Evolutionary conservation across 257 asterid species (phyloP).

Genomic region (Nicotiana paniculata): DNA sequence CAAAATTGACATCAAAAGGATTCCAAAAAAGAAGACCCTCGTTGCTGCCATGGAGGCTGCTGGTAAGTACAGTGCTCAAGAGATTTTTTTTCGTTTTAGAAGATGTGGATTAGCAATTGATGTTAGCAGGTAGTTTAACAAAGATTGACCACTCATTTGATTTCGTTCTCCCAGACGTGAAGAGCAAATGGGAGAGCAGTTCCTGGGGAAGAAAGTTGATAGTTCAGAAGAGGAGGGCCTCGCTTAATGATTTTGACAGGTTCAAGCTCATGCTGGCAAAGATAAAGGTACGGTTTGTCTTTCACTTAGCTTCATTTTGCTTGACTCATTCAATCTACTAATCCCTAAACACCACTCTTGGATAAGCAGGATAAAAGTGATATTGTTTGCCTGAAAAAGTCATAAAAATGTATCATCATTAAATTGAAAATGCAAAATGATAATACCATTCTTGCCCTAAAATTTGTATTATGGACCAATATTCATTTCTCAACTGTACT

Average conservation of each 20-base stretch:
- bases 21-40: constrained; percentile 20
- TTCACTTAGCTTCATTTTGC: background rate
- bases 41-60: constrained; percentile 30
- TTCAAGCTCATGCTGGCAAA: constrained; percentile 28
- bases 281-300: constrained; percentile 17
- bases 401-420: background rate
- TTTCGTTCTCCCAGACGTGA: constrained; percentile 12
- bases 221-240: constrained; percentile 24
- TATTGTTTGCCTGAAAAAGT: background rate
- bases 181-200: constrained; percentile 27
- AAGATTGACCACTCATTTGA: background rate
- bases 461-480: background rate
- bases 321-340: background rate
- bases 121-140: background rate
- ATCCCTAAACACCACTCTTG: background rate
- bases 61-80: constrained; percentile 12
- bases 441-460: background rate
- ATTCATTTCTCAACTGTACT: background rate
- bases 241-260: constrained; percentile 26
- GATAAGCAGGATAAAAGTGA: background rate
- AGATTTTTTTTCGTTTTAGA: background rate
- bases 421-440: background rate
- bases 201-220: constrained; percentile 26
- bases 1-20: constrained; percentile 19
- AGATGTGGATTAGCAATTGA: background rate